These are phyloP conservation scores for Lagenaria siceraria DNA, from an alignment of 306 rosid genomes.

Conservation along the genomic window DNA sequence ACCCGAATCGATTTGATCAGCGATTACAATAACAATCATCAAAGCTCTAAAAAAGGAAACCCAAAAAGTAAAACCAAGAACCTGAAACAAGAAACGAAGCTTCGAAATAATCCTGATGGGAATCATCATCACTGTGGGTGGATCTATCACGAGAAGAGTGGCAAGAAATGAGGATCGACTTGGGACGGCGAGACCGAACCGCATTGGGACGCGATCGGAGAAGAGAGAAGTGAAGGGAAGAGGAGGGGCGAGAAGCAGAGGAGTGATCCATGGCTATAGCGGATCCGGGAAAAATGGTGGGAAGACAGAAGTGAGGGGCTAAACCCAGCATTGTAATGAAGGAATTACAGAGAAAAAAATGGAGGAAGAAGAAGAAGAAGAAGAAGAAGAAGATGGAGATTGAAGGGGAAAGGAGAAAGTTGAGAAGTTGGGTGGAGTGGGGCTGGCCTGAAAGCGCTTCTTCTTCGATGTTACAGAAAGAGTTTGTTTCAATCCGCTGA, in stretches of 20 bases:
- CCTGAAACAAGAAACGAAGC: constrained; percentile 93
- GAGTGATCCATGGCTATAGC: constrained; percentile 32
- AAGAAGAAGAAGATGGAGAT: neutral
- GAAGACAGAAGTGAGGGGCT: constrained; percentile 14
- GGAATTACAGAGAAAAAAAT: neutral
- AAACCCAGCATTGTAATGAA: constrained; percentile 20
- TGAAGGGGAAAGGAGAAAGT: neutral
- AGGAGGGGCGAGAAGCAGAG: constrained; percentile 16
- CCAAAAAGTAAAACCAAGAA: neutral
- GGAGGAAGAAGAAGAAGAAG: neutral
- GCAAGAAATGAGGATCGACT: constrained; percentile 41
- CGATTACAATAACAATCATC: neutral
- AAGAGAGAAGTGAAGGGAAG: constrained; percentile 18
- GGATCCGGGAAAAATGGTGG: constrained; percentile 18
- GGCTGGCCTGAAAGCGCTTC: neutral
- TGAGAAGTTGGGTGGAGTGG: neutral
- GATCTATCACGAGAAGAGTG: constrained; percentile 44
- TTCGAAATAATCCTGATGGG: constrained; percentile 41
- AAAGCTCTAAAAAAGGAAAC: neutral
- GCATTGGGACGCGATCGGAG: constrained; percentile 15
- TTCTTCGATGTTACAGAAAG: neutral
- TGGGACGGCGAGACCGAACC: constrained; percentile 22
- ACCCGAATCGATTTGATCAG: neutral
- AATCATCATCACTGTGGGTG: constrained; percentile 31
- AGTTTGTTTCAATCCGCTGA: constrained; percentile 1